Conservation (phyloP, 805 yeast genomes). For the Wickerhamiella lipophila region DNA sequence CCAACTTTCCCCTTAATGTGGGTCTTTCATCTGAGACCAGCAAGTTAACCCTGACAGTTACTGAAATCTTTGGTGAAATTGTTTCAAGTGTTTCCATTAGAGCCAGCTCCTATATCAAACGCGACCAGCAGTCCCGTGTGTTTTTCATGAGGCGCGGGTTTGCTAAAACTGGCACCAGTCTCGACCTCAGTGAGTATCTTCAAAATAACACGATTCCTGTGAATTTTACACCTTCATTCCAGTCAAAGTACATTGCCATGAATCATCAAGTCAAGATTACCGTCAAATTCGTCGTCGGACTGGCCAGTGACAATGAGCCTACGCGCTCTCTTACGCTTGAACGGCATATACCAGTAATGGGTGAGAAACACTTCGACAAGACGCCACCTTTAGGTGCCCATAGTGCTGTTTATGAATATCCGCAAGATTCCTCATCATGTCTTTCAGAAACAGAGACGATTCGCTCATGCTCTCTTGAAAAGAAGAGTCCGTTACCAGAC, state of each 20-base stretch:
- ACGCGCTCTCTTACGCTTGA: background rate
- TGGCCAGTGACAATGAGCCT: too few species aligned
- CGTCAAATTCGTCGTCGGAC: background rate
- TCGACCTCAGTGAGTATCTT: background rate
- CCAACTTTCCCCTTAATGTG: background rate
- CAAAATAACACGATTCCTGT: background rate
- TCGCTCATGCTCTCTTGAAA: background rate
- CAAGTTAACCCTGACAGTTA: background rate
- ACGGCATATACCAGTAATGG: background rate
- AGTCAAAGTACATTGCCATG: background rate
- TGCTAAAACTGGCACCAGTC: background rate
- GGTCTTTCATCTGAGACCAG: background rate
- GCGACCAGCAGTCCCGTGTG: background rate
- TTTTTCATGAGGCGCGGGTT: background rate
- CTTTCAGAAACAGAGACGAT: background rate
- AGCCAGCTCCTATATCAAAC: background rate
- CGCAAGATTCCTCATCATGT: background rate
- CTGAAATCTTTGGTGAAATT: background rate
- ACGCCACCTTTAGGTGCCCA: background rate
- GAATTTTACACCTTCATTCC: background rate
- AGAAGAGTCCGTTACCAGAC: background rate
- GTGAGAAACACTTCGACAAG: background rate
- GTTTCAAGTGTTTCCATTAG: background rate
- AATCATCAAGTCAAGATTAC: background rate
- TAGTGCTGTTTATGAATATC: background rate